Conservation (phyloP, 2,329 filamentous ascomycete species). For the Fusarium subtropicale region DNA sequence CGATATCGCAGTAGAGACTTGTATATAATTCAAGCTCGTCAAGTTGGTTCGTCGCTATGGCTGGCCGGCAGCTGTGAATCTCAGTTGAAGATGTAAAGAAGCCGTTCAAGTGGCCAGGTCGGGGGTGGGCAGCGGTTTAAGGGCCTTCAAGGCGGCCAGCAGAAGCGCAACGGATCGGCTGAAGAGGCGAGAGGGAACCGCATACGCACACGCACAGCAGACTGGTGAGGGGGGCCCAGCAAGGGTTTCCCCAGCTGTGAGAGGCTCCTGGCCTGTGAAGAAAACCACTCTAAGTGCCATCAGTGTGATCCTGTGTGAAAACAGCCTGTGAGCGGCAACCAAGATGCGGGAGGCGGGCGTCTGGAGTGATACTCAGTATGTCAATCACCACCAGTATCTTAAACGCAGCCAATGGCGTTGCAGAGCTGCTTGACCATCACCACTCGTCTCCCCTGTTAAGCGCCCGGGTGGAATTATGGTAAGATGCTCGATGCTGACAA, state of each 20-base stretch:
- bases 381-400: constrained; percentile 29
- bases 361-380: constrained; percentile 36
- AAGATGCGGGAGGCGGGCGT: constrained; percentile 29
- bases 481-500: constrained; percentile 31
- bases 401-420: constrained; percentile 46
- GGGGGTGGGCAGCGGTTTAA: constrained; percentile 47
- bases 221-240: not conserved
- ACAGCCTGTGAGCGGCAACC: constrained; percentile 35
- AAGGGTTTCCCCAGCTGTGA: constrained; percentile 23
- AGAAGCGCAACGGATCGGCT: constrained; percentile 5
- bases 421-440: constrained; percentile 31
- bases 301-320: constrained; percentile 31
- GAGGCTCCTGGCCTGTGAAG: constrained; percentile 12
- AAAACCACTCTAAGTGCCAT: constrained; percentile 14
- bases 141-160: constrained; percentile 41
- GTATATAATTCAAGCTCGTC: constrained; percentile 7
- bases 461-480: constrained; percentile 47
- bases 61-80: constrained; percentile 30
- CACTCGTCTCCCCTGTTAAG: constrained; percentile 46
- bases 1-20: constrained; percentile 10
- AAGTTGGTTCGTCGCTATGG: constrained; percentile 23
- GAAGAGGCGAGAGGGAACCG: constrained; percentile 25
- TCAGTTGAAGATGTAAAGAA: constrained; percentile 24
- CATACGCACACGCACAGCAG: not conserved
- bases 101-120: constrained; percentile 17